A percentile compares a stretch with the other conserved stretches of the same genome.
phyloP scores from a whole-genome alignment of 495 filamentous ascomycete species.

The Aspergillus diversus region DNA sequence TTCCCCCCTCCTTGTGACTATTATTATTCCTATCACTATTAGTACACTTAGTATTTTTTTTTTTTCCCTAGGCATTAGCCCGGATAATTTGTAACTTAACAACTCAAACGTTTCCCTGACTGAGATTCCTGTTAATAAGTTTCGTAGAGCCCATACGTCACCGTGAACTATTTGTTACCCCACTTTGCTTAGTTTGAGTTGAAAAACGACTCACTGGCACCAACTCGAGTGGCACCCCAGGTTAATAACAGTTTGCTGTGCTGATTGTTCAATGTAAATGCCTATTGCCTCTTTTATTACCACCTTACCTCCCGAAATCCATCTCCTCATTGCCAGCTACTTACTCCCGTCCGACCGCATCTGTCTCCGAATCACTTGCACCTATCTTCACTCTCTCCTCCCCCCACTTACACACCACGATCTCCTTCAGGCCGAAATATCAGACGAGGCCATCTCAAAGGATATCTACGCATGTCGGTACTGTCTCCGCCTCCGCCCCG shows the following conservation, averaged over 20 bases:
- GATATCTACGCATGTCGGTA: constrained; percentile 44
- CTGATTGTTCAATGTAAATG: background rate
- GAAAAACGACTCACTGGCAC: no score
- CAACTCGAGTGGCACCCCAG: no score
- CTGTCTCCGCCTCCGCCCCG: constrained; percentile 38
- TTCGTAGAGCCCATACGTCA: no score
- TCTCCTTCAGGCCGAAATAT: constrained; percentile 33
- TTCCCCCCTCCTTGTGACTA: background rate
- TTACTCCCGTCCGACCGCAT: constrained; percentile 59
- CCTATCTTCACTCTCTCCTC: constrained; percentile 31
- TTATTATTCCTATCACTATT: no score
- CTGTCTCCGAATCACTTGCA: constrained; percentile 54
- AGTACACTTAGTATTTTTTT: no score
- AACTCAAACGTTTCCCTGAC: no score
- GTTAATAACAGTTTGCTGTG: background rate
- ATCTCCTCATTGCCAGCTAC: constrained; percentile 55
- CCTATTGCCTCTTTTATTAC: background rate
- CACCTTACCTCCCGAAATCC: constrained; percentile 59
- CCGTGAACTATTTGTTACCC: no score
- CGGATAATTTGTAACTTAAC: no score
- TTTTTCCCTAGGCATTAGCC: no score
- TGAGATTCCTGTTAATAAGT: no score
- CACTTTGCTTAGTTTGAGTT: no score
- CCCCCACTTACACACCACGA: constrained; percentile 31
- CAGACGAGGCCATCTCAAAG: constrained; percentile 28